Conservation (phyloP, 2,329 filamentous ascomycete genomes). For the Paecilomyces fulvus region DNA sequence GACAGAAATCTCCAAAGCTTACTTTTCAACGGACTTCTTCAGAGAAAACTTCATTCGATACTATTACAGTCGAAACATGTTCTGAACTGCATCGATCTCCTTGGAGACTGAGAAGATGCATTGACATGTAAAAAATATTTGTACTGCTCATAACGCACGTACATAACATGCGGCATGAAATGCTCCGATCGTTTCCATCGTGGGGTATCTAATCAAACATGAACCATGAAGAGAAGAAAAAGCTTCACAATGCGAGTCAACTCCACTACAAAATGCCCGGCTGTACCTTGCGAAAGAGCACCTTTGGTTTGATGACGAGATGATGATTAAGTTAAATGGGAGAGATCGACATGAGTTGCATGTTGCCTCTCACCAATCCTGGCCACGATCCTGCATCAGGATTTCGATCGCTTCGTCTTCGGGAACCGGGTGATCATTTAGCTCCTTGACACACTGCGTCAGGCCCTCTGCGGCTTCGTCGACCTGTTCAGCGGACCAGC, state of each 20-base stretch:
- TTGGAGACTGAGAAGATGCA: too few species aligned
- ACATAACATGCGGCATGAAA: neutral
- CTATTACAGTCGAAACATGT: neutral
- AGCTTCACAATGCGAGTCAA: neutral
- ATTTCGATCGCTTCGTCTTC: slow-evolving; percentile 38
- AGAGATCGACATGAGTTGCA: too few species aligned
- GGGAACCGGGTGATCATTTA: slow-evolving; percentile 54
- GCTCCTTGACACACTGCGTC: slow-evolving; percentile 69
- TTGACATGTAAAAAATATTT: neutral
- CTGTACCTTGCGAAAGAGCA: neutral
- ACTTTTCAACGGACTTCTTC: too few species aligned
- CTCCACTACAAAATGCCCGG: neutral
- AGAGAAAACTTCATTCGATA: neutral
- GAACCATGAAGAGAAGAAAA: neutral
- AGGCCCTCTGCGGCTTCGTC: slow-evolving; percentile 73
- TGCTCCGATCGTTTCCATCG: neutral
- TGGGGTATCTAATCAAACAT: neutral
- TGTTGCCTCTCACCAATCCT: slow-evolving; percentile 29
- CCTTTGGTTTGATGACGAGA: neutral
- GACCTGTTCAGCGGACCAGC: slow-evolving; percentile 66
- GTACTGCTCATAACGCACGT: neutral
- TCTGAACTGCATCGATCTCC: too few species aligned
- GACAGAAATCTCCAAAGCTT: too few species aligned
- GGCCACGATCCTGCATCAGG: slow-evolving; percentile 36
- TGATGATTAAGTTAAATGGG: neutral